phyloP scores from a whole-genome alignment of 2,329 filamentous ascomycete species.

The Clarireedia monteithiana region DNA sequence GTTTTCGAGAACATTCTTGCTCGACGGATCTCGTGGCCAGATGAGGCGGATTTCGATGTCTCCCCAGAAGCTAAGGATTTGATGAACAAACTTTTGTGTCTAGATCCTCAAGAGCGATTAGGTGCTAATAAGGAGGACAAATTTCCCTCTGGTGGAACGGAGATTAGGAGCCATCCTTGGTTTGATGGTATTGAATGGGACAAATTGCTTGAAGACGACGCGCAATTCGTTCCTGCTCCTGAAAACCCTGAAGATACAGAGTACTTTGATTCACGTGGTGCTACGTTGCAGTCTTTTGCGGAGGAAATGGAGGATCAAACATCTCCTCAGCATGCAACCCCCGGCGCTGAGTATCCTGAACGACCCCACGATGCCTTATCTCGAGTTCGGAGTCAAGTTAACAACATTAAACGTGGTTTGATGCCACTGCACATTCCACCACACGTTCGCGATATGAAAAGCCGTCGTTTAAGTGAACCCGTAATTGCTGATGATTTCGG shows the following conservation, averaged over 20 bases:
- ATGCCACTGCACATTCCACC: slow-evolving; percentile 96
- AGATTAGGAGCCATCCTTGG: slow-evolving; percentile 86
- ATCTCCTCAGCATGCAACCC: slow-evolving; percentile 62
- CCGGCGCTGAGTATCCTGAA: slow-evolving; percentile 73
- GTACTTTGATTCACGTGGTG: slow-evolving; percentile 90
- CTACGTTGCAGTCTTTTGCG: slow-evolving; percentile 83
- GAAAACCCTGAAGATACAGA: slow-evolving; percentile 97
- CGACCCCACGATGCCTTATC: slow-evolving; percentile 92
- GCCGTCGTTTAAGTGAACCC: slow-evolving; percentile 82
- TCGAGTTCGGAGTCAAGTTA: slow-evolving; percentile 78
- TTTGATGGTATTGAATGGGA: slow-evolving; percentile 86
- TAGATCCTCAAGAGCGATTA: slow-evolving; percentile 72
- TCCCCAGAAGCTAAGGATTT: slow-evolving; percentile 88
- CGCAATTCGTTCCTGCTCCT: slow-evolving; percentile 86
- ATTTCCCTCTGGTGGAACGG: slow-evolving; percentile 74
- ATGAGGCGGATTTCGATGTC: slow-evolving; percentile 68
- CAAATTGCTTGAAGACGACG: slow-evolving; percentile 84
- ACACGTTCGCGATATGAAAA: slow-evolving; percentile 87
- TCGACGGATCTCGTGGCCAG: slow-evolving; percentile 87
- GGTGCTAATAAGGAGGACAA: slow-evolving; percentile 82
- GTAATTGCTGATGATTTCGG: slow-evolving; percentile 88
- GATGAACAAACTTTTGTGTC: slow-evolving; percentile 84
- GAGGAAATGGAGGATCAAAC: slow-evolving; percentile 90
- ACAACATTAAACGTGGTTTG: slow-evolving; percentile 78
- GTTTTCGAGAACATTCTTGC: slow-evolving; percentile 96